Base-by-base conservation (phyloP, 2,329 filamentous ascomycete genomes). In the Hymenotorrendiella dingleyae region DNA sequence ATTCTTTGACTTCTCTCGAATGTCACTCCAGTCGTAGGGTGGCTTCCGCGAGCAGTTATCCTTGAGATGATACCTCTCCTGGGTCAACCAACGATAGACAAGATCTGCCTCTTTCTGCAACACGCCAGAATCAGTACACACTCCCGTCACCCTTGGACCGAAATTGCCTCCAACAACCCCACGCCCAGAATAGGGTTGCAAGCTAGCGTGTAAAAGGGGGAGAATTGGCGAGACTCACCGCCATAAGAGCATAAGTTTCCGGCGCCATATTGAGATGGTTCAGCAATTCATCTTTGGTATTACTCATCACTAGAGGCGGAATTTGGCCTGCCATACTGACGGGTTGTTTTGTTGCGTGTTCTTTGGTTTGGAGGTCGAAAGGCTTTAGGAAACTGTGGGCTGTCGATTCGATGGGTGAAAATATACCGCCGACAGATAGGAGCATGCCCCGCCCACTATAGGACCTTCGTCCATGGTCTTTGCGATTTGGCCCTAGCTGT, bases 21-120 rank as follows among this genome's bases (percentile, higher is more conserved):
- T 58, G 33, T 62, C 59, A 45, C 53, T 58, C 59, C 58, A 61
- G 33, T 62, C 59, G 45, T 59, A 62, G 4, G 59, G 59, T 11
- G 59, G 52, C 11, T 50, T 51, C 3, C 50, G 47, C 47, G 55
- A 58, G 50, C 54, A 54, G 26, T 61, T 59, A 26, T 49, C 45
- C 45, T 60, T 62, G 9, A 62, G 42, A 34, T 62, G 57, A 21
- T 33, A 30, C 40, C 49, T 54, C 6, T 56, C 50, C 14, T 52
- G 51, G 6, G 56, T 61, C 20, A 62, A 45, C 55, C 54, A 55
- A 37, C 53, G 51, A 34, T 62, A 61, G 41, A 57, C 48, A 7
- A 14, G 30, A 40, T 61, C 56, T n/a, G 58, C 50, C 43, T 62
- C 59, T 46, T 59, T 61, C 59, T 62, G 36, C n/a, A 33, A 42